Base-by-base conservation (phyloP, 1,284 basidiomycete species). In the Cystobasidiaceae sp. region DNA sequence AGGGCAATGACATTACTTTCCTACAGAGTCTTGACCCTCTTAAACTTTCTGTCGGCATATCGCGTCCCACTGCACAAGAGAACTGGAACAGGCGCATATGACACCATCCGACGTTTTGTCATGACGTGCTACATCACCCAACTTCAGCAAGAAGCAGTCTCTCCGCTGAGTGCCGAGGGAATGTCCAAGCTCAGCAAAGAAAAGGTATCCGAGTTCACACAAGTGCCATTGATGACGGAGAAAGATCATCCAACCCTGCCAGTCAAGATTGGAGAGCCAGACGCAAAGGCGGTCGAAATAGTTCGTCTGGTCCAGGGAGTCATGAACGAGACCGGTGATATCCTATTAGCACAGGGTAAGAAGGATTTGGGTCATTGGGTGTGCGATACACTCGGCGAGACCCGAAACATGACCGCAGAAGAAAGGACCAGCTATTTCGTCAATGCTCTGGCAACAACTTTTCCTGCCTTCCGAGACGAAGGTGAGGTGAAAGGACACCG, bases 1-100 rank as follows among this genome's bases (percentile, higher is more conserved):
- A 7, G 13, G 15, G 11, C n/a, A 32, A 30, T 32, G 13, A 54
- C 19, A n/a, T 23, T 48, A 37, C 4, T 46, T 9, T 37, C 4
- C n/a, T 32, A 28, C 28, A 64, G 61, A 27, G 44, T 87, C 8
- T 82, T 90, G 33, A 84, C 86, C 2, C 79, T 91, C 11, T 80
- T 92, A 34, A 90, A 90, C 74, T 88, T 90, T 74, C 87, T 82
- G 8, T 88, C 86, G 1, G 87, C 86, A 27, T 91, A 87, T 74
- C 85, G 88, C 34, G 79, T 82, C 11, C 83, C 85, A 2, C 80
- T 91, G 46, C 87, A 88, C 74, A 74, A 77, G 34, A 82, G 83
- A 63, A 85, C 85, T 8, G 83, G 85, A 15, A 82, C 86, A 46
- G 89, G 89, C n/a, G 87, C 88, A 68, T 90, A 86, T 81, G 87